Conservation (phyloP, 257 asterid species). For the Cinchona pubescens region DNA sequence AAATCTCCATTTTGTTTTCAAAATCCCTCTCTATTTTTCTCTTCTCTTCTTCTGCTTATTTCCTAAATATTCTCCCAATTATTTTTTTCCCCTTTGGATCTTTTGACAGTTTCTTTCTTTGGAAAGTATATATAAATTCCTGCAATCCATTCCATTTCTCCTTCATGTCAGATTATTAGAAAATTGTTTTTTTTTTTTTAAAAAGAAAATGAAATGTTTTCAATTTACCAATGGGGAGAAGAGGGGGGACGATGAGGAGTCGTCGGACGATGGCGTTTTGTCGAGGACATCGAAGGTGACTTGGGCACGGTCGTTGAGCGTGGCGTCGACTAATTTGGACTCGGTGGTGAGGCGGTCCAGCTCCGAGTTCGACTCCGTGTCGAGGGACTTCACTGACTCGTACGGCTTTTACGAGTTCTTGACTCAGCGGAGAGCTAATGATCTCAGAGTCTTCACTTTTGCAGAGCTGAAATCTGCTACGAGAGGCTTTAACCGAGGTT, state of each 20-base stretch:
- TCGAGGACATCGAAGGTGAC: constrained; percentile 52
- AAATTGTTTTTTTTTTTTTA: too few relatives aligned
- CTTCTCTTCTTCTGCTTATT: too few relatives aligned
- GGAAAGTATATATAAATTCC: neutral
- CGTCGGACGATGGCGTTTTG: constrained; percentile 36
- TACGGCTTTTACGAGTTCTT: constrained; percentile 56
- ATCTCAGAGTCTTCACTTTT: constrained; percentile 64
- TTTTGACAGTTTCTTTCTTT: neutral
- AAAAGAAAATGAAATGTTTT: constrained; percentile 68
- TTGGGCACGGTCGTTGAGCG: constrained; percentile 86
- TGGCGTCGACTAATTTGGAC: constrained; percentile 69
- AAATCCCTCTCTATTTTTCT: neutral
- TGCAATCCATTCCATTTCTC: neutral
- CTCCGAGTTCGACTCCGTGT: constrained; percentile 67
- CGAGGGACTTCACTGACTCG: constrained; percentile 64
- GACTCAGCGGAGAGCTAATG: constrained; percentile 62
- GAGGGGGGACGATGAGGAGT: constrained; percentile 33
- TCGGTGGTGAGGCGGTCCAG: constrained; percentile 64
- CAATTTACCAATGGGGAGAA: constrained; percentile 60
- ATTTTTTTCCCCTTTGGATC: too few relatives aligned
- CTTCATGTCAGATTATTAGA: neutral
- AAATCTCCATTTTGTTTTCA: constrained; percentile 14
- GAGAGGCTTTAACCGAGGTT: constrained; percentile 60
- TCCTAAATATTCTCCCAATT: too few relatives aligned
- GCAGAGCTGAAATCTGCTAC: constrained; percentile 75